Percentiles rank a stretch among this genome's conserved stretches.
These are phyloP conservation scores for Steccherinum ochraceum DNA, from an alignment of 768 basidiomycete species.

Conservation along the genomic window DNA sequence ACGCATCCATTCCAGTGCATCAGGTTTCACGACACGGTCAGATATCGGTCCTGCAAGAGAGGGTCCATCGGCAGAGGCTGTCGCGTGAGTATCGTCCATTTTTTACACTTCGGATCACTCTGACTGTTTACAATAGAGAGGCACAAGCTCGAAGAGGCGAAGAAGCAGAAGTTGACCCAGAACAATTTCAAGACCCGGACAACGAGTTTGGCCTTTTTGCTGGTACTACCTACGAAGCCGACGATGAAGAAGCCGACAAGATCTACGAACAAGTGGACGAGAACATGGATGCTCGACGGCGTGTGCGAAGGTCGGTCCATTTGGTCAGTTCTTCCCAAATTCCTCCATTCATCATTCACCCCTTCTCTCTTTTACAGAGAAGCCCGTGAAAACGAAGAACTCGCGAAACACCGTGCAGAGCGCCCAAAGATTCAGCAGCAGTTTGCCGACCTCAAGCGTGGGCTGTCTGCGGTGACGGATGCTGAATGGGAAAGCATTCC, in stretches of 20 bases:
- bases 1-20: constrained; percentile 51
- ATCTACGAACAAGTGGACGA: constrained; percentile 92
- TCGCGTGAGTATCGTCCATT: constrained; percentile 56
- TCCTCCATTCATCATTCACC: constrained; percentile 16
- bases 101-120: constrained; percentile 1
- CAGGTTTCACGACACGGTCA: constrained; percentile 95
- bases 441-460: constrained; percentile 92
- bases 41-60: constrained; percentile 99
- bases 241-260: constrained; percentile 95
- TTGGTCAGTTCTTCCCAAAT: constrained; percentile 27
- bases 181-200: constrained; percentile 94
- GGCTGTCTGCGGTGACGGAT: constrained; percentile 79
- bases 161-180: constrained; percentile 82
- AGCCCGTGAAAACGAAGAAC: constrained; percentile 65
- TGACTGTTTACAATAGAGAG: constrained; percentile 51
- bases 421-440: constrained; percentile 94
- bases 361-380: constrained; percentile 44
- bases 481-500: constrained; percentile 93
- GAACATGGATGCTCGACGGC: constrained; percentile 83
- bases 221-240: constrained; percentile 92
- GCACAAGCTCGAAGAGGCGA: constrained; percentile 84
- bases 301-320: constrained; percentile 63
- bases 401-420: constrained; percentile 74
- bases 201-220: constrained; percentile 96
- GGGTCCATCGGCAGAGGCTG: constrained; percentile 84